These are phyloP conservation scores for Plasmodium cynomolgi DNA, from an alignment of 169 alveolate species.

Conservation along the genomic window DNA sequence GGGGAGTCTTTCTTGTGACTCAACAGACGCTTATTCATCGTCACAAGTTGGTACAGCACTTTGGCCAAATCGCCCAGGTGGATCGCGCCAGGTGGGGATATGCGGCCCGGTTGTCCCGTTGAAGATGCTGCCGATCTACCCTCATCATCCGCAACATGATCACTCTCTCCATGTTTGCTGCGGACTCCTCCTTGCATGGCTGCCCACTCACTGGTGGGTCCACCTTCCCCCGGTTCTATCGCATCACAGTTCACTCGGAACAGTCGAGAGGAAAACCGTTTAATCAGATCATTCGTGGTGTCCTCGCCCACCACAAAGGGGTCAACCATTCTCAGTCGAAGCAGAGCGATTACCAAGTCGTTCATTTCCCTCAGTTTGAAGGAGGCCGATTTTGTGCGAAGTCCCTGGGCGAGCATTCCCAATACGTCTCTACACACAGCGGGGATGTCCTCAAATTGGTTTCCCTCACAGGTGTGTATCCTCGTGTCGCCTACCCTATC, in stretches of 20 bases:
- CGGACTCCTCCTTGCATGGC: background rate
- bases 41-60: conserved; percentile 10
- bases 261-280: conserved; percentile 4
- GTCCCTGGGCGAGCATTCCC: background rate
- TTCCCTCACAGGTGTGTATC: background rate
- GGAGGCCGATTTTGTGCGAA: background rate
- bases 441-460: conserved; percentile 4
- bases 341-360: background rate
- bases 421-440: background rate
- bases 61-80: background rate
- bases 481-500: background rate
- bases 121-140: background rate
- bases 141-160: background rate
- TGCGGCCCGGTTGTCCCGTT: background rate
- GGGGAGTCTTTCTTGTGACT: background rate
- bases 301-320: background rate
- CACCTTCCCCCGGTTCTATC: background rate
- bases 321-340: background rate
- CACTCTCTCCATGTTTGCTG: background rate
- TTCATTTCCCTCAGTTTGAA: background rate
- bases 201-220: background rate
- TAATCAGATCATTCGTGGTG: background rate
- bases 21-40: background rate
- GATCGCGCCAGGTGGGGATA: background rate
- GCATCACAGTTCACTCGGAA: background rate